A percentile compares a stretch with the other conserved stretches of the same genome.
Conservation (phyloP, 2,329 filamentous ascomycete genomes). For the Claviceps cyperi region DNA sequence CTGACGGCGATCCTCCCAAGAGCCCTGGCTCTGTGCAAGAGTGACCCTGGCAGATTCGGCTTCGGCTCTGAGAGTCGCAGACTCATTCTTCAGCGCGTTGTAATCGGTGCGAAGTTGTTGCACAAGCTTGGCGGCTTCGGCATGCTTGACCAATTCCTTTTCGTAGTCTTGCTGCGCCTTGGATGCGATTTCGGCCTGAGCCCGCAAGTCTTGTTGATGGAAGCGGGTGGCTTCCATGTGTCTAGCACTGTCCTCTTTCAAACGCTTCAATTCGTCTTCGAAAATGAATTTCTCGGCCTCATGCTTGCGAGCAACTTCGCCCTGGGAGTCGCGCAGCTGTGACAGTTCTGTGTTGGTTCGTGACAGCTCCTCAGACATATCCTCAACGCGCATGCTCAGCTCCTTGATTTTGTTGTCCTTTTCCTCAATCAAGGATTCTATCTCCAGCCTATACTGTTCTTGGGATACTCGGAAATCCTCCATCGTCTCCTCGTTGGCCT, state of each 20-base stretch:
- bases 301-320: slow-evolving; percentile 53
- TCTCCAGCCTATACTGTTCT: slow-evolving; percentile 78
- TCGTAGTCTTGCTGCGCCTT: slow-evolving; percentile 94
- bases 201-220: slow-evolving; percentile 81
- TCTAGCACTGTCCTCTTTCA: slow-evolving; percentile 74
- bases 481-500: slow-evolving; percentile 75
- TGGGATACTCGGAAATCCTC: slow-evolving; percentile 65
- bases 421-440: slow-evolving; percentile 57
- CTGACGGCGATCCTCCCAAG: slow-evolving; percentile 71
- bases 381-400: slow-evolving; percentile 68
- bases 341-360: slow-evolving; percentile 73
- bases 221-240: slow-evolving; percentile 67
- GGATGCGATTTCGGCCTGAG: slow-evolving; percentile 84
- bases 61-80: slow-evolving; percentile 61
- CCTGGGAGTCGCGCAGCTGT: slow-evolving; percentile 63
- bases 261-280: slow-evolving; percentile 62
- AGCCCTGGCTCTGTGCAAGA: slow-evolving; percentile 66
- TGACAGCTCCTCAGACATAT: slow-evolving; percentile 68
- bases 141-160: slow-evolving; percentile 84
- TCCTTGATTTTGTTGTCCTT: slow-evolving; percentile 72
- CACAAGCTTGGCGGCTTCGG: slow-evolving; percentile 77
- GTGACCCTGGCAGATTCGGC: slow-evolving; percentile 74
- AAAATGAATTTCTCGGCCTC: slow-evolving; percentile 72
- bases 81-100: slow-evolving; percentile 68
- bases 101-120: slow-evolving; percentile 66